These are phyloP conservation scores for Anacardium occidentale DNA, from an alignment of 345 rosid species.

Conservation along the genomic window DNA sequence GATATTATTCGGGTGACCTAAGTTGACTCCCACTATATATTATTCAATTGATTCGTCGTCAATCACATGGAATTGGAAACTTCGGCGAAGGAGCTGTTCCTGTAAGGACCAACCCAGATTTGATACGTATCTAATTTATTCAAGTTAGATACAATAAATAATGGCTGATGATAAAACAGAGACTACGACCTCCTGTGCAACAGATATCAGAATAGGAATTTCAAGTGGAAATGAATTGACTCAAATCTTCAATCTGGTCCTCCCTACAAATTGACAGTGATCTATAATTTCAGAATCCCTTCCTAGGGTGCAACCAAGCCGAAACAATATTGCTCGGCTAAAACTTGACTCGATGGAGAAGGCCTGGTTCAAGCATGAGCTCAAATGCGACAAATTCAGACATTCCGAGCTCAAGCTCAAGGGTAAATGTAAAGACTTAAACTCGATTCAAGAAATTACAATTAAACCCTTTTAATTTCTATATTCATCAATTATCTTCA, in stretches of 20 bases:
- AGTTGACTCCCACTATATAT: not conserved
- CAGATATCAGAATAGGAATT: not conserved
- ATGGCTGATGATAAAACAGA: not conserved
- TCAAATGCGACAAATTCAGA: no score
- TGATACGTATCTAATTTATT: no score
- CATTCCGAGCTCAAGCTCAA: no score
- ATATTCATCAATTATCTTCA: no score
- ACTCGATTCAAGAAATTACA: no score
- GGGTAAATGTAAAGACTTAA: no score
- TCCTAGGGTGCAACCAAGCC: no score
- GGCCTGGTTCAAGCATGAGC: no score
- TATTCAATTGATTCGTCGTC: conserved; percentile 8
- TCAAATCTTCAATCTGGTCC: not conserved
- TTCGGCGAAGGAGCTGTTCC: not conserved
- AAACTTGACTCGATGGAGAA: no score
- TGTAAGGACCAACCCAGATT: conserved; percentile 13
- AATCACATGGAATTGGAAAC: conserved; percentile 8
- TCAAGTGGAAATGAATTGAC: not conserved
- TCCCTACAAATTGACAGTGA: no score
- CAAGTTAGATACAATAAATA: not conserved
- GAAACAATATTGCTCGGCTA: no score
- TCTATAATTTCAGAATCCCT: not conserved
- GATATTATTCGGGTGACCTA: conserved; percentile 32
- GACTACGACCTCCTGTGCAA: not conserved
- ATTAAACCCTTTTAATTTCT: no score